Base-by-base conservation (phyloP, 257 asterid species). In the Penstemon davidsonii region DNA sequence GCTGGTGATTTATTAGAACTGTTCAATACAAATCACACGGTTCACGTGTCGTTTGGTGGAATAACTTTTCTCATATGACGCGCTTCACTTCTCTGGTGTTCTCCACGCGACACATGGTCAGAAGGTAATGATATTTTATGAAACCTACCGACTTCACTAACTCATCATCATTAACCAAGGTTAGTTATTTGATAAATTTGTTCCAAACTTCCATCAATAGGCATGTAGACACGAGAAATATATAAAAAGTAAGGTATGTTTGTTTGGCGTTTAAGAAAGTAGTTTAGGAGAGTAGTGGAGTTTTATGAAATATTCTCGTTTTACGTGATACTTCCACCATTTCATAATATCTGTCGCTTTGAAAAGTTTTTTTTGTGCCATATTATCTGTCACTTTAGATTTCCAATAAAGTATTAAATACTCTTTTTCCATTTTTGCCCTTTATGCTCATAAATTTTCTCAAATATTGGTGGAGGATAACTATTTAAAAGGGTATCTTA, bases 31-130 rank as follows among this genome's bases (percentile, higher is more conserved):
- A 54, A 56, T 58, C 81, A 79, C 81, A 62, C 75, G 46, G 76
- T 80, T 80, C 87, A 80, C 83, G 88, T 83, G 88, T 75, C 80
- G 43, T 68, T 73, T 69, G 71, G 67, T 49, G 25, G 25, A 25
- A 25, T 25, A 25, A 45, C 74, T 61, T 57, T 61, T 44, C 36
- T 65, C 65, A 40, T 44, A 69, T 60, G 54, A 55, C 41, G 68
- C 75, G 55, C 38, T 60, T 39, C 57, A 55, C 68, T 18, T 11
- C 53, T 60, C 68, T 46, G 4, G 40, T 52, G 78, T 19, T 64
- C 68, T 71, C 78, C 66, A 19, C 42, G 7, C 15, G 60, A 67
- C 71, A 72, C 78, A 66, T 47, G 60, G 25, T 73, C 68, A 18
- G 33, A 58, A 53, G 50, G 75, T 66, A 56, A 33, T 63, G 55